phyloP scores from a whole-genome alignment of 805 yeast genomes.

The Pichia membranifaciens region DNA sequence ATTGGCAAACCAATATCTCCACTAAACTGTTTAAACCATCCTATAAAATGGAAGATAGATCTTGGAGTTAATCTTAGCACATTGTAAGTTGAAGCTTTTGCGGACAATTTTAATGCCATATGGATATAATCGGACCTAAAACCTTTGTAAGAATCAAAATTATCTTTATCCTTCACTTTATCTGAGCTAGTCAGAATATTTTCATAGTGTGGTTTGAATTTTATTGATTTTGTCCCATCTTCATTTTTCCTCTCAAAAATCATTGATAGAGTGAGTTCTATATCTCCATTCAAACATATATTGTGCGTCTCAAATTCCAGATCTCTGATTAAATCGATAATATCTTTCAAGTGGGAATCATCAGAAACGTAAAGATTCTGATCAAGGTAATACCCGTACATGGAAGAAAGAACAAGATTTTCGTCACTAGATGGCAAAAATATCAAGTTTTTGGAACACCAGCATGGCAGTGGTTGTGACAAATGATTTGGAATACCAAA shows the following conservation, averaged over 20 bases:
- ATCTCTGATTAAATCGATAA: conserved; percentile 4
- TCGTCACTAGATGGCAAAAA: conserved; percentile 38
- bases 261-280: conserved; percentile 52
- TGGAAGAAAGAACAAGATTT: conserved; percentile 17
- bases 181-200: conserved; percentile 50
- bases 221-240: conserved; percentile 33
- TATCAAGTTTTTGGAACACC: conserved; percentile 49
- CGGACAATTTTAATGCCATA: conserved; percentile 47
- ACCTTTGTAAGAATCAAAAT: conserved; percentile 72
- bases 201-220: conserved; percentile 52
- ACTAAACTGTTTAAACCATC: conserved; percentile 84
- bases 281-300: conserved; percentile 55
- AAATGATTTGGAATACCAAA: conserved; percentile 76
- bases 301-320: conserved; percentile 45
- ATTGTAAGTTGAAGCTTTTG: conserved; percentile 40
- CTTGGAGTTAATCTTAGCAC: conserved; percentile 69
- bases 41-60: conserved; percentile 55
- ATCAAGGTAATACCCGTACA: conserved; percentile 24
- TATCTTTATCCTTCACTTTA: conserved; percentile 35
- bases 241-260: conserved; percentile 43
- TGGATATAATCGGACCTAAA: conserved; percentile 79
- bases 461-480: conserved; percentile 45
- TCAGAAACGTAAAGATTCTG: conserved; percentile 13
- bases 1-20: conserved; percentile 72
- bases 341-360: conserved; percentile 5